These are phyloP conservation scores for Capsicum chinense DNA, from an alignment of 257 asterid species.

Conservation along the genomic window DNA sequence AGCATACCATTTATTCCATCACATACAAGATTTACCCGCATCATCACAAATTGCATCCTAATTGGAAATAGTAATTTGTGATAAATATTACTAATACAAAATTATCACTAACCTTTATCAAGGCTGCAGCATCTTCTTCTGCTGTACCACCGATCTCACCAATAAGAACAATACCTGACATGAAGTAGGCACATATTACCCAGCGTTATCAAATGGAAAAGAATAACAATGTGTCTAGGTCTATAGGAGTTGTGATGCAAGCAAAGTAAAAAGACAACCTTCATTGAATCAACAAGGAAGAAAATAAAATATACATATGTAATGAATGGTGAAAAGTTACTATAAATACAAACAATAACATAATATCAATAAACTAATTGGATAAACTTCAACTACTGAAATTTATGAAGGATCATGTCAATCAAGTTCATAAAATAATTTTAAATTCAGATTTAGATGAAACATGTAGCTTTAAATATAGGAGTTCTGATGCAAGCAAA, in stretches of 20 bases:
- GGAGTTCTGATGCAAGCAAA: not conserved
- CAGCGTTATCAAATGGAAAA: constrained; percentile 14
- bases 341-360: not conserved
- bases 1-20: constrained; percentile 11
- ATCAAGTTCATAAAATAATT: not conserved
- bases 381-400: not conserved
- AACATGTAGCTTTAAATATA: not conserved
- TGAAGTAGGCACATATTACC: constrained; percentile 30
- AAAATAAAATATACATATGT: not conserved
- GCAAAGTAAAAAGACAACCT: not conserved
- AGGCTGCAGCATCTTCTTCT: constrained; percentile 97
- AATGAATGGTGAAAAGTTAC: not conserved
- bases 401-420: not conserved
- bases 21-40: not conserved
- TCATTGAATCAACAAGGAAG: not conserved
- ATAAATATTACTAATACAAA: not conserved
- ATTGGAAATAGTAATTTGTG: not conserved
- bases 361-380: constrained; percentile 1
- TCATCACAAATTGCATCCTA: constrained; percentile 25
- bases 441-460: not conserved
- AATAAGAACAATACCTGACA: constrained; percentile 83
- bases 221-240: not conserved
- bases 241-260: not conserved
- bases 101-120: constrained; percentile 68
- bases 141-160: constrained; percentile 99